Base-by-base conservation (phyloP, 2,329 filamentous ascomycete genomes). In the Pseudocercospora fuligena region DNA sequence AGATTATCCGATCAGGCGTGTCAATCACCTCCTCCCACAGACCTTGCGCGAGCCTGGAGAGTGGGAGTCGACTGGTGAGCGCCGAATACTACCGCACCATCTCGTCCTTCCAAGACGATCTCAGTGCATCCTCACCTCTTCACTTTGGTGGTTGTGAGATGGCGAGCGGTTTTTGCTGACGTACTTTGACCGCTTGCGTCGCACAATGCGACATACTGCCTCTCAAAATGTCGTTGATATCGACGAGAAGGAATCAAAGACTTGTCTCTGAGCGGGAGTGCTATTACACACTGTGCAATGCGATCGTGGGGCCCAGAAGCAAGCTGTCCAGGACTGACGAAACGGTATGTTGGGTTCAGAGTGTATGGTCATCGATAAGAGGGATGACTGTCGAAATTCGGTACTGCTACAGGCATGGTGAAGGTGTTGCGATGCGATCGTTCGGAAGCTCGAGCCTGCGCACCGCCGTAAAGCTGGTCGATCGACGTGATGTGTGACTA, bases 161-260 rank as follows among this genome's bases (percentile, higher is more conserved):
- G 76, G 79, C 80, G 85, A 87, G 88, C 92, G 92, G 88, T 88
- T 97, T 97, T 97, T 97, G 86, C 85, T 86, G 92, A 96, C 90
- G 92, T 94, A 81, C 88, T 97, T 97, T 97, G 92, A 91, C 87
- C 92, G 92, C 89, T 85, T 67, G 72, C 66, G 65, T 63, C 33
- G 14, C 53, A 47, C 60, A 61, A 33, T 4, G 46, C 23, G 64
- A 60, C 77, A 84, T 76, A 77, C 83, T 80, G 89, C 90, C 90
- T 88, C 89, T 87, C 87, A 62, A 75, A 77, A 27, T 19, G 2
- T 43, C 31, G 3, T 12, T 11, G n/a, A 58, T 12, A 33, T 43
- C 7, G 56, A 21, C n/a, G 88, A 88, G 89, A 90, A 89, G 91
- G 90, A 94, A 91, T 84, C 90, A 97, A 97, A 97, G 93, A 95